Evolutionary conservation across 352 stramenopile genomes (phyloP).

Genomic region (Phytophthora agathidicida): DNA sequence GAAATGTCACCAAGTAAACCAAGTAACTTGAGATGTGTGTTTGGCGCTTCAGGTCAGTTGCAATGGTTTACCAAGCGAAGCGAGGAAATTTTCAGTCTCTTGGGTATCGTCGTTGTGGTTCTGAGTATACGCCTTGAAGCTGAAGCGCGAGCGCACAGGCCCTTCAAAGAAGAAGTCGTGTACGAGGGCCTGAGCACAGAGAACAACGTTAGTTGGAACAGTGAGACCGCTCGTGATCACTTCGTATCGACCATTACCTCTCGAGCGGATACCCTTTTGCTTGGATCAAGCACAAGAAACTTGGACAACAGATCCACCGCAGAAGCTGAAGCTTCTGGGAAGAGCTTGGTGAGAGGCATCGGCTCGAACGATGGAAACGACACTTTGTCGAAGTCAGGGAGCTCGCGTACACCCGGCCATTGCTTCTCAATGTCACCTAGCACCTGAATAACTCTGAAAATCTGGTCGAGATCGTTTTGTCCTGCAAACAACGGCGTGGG

Average conservation of each 20-base stretch:
- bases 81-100: conserved; percentile 30
- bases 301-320: conserved; percentile 64
- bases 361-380: conserved; percentile 60
- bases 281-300: conserved; percentile 29
- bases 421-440: conserved; percentile 58
- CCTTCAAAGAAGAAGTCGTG: conserved; percentile 60
- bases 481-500: conserved; percentile 74
- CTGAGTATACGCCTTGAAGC: neutral
- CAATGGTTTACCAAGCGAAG: conserved; percentile 45
- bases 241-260: conserved; percentile 31
- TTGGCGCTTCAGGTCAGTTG: conserved; percentile 7
- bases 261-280: conserved; percentile 41
- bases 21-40: conserved; percentile 15
- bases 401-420: conserved; percentile 54
- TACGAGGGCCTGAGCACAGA: conserved; percentile 30
- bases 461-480: conserved; percentile 84
- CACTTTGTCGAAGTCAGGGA: conserved; percentile 80
- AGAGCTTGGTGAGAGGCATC: conserved; percentile 46
- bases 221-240: neutral
- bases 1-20: neutral
- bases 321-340: conserved; percentile 46
- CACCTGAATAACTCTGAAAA: conserved; percentile 75
- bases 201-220: neutral
- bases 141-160: conserved; percentile 24
- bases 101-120: conserved; percentile 1